Base-by-base conservation (phyloP, 2,329 filamentous ascomycete species). In the Botrytis pseudocinerea region DNA sequence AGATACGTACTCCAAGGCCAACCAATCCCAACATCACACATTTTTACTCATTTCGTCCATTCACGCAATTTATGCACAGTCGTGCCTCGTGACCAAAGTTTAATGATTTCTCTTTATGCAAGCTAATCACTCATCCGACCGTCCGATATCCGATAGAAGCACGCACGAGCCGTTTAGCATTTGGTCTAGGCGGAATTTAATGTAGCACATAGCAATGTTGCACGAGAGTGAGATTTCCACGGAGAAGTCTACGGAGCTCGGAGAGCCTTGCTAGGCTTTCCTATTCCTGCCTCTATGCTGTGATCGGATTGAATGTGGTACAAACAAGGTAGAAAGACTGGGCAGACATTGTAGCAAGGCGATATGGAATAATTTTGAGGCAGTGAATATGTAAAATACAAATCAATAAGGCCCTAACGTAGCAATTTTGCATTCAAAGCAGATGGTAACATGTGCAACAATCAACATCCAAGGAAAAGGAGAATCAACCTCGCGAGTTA, bases 381-480 rank as follows among this genome's bases (percentile, higher is more conserved):
- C 22, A 64, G 40, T 61, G 18, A 69, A 20, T 68, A 35, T 54
- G 48, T 57, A 69, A 51, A 42, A n/a, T 68, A 48, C 40, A 38
- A 69, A 69, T 44, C 48, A 57, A 69, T 44, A 69, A 42, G 51
- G 65, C 38, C 51, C 48, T 69, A 69, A 42, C 2, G 20, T 69
- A 44, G 48, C 65, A 57, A 69, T 57, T 57, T 68, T 42, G 48
- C 38, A 57, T 57, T 59, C 10, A 42, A 69, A 32, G 65, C 65
- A 69, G 65, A 57, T 38, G 18, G 40, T 69, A 69, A 42, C 35
- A 51, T 64, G 20, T 22, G 20, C 28, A 46, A 60, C 42, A 32
- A 32, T 40, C 20, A 70, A 28, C 60, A 61, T 63, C 57, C n/a
- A 64, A 64, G 57, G 9, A 70, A 46, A 25, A 69, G 9, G n/a